Evolutionary conservation across 73 alveolate genomes (phyloP), one percentile per base, ranked within the genome.

Genomic region (Diophrys sp.): DNA sequence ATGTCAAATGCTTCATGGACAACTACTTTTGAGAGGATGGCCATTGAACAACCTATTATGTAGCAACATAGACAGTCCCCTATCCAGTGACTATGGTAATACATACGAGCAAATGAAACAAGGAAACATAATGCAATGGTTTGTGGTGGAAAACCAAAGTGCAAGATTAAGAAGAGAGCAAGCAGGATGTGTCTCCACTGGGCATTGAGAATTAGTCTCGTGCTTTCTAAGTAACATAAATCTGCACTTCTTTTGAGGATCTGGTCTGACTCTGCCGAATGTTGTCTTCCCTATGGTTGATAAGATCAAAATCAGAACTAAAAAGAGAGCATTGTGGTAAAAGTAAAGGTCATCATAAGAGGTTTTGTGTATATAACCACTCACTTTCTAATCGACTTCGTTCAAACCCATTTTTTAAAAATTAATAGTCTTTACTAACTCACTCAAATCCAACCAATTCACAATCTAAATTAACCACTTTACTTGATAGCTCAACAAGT

Each of bases 41-140:
- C 62, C 5, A 18, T 18, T 44, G 33, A 25, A 27, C 83, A 71
- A 31, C 98, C 98, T 1, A 93, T 23, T 53, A 84, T 57, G 0
- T 88, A 95, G 11, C 98, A 97, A 23, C 80, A 79, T 25, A 93
- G 31, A 23, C 96, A 87, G 81, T 93, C 98, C 56, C 94, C 85
- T 75, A 87, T 89, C 75, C 85, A 93, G 83, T 93, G 98, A 70
- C 96, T 90, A 79, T 74, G 79, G 77, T 73, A 93, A 83, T 87
- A 93, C 14, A 90, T 86, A 75, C 98, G 77, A 56, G 95, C 94
- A 34, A 82, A 56, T 78, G 93, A 87, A 33, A 87, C 89, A 24
- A 81, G 56, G 62, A 44, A 44, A 44, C 62, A 44, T 11, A 44
- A 18, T 11, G 62, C 62, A 11, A 44, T 11, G n/a, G 62, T 44